Conservation (phyloP, 805 yeast genomes). For the Lipomyces kockii region DNA sequence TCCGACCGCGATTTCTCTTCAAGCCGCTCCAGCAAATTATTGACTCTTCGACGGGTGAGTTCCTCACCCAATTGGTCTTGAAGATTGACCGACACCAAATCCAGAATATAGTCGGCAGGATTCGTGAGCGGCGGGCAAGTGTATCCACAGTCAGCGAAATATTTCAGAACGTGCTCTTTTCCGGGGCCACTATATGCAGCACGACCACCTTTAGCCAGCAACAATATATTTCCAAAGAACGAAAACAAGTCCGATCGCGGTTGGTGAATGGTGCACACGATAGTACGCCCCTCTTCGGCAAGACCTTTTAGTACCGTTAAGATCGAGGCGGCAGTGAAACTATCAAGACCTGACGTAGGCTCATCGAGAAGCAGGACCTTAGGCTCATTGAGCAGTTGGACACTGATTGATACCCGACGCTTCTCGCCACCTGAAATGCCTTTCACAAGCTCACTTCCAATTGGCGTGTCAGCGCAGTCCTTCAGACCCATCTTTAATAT, state of each 20-base stretch:
- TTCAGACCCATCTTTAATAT: constrained; percentile 69
- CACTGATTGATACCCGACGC: constrained; percentile 79
- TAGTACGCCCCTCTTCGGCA: constrained; percentile 63
- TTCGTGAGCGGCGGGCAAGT: constrained; percentile 65
- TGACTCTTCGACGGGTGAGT: constrained; percentile 50
- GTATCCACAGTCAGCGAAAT: constrained; percentile 57
- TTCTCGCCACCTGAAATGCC: constrained; percentile 83
- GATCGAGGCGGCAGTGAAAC: constrained; percentile 74
- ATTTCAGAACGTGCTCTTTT: constrained; percentile 58
- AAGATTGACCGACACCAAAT: constrained; percentile 63
- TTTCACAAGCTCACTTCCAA: constrained; percentile 63
- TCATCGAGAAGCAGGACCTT: constrained; percentile 77
- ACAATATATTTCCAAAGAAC: constrained; percentile 69
- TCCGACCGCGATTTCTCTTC: not conserved
- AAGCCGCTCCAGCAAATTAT: constrained; percentile 43
- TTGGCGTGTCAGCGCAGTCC: constrained; percentile 76
- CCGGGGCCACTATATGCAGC: constrained; percentile 55
- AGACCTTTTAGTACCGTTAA: constrained; percentile 62
- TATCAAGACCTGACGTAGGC: constrained; percentile 87
- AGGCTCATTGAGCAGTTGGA: constrained; percentile 75
- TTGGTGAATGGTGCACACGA: constrained; percentile 81
- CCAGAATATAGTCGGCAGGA: constrained; percentile 76
- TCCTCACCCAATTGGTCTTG: constrained; percentile 52
- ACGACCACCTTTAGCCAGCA: constrained; percentile 73
- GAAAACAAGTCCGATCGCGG: constrained; percentile 71